phyloP scores from a whole-genome alignment of 805 yeast genomes.

The Yarrowia divulgata region DNA sequence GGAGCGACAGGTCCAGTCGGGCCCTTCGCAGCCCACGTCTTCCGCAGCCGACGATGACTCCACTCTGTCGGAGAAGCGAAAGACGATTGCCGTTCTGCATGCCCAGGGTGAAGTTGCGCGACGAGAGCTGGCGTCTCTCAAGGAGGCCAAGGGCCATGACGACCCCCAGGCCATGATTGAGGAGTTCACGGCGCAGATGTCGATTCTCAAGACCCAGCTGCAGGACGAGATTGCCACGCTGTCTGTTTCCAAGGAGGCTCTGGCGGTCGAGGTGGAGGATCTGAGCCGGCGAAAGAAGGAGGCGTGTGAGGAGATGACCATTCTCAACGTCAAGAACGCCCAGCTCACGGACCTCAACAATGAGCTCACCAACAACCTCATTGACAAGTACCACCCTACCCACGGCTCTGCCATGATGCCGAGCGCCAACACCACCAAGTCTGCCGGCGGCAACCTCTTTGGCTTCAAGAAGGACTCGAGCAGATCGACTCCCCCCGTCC shows the following conservation, averaged over 20 bases:
- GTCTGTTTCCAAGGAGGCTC: constrained; percentile 45
- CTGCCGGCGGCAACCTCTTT: constrained; percentile 17
- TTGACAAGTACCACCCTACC: constrained; percentile 47
- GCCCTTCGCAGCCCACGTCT: constrained; percentile 1
- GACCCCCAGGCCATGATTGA: constrained; percentile 50
- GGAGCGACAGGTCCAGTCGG: constrained; percentile 44
- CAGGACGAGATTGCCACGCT: constrained; percentile 55
- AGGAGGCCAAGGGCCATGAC: constrained; percentile 51
- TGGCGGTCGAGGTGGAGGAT: constrained; percentile 47
- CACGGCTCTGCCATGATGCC: constrained; percentile 32
- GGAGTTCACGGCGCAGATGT: constrained; percentile 57
- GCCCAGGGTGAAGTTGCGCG: constrained; percentile 48
- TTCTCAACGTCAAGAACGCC: constrained; percentile 49
- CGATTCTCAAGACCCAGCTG: constrained; percentile 57
- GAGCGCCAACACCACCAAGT: neutral
- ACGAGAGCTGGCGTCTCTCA: constrained; percentile 55
- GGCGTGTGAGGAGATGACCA: constrained; percentile 48
- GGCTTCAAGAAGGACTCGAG: constrained; percentile 31
- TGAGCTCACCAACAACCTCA: constrained; percentile 50
- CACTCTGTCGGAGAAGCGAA: constrained; percentile 46
- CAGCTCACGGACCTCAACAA: constrained; percentile 53
- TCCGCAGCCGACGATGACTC: constrained; percentile 40
- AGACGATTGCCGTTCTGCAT: constrained; percentile 52
- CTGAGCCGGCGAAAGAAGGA: constrained; percentile 46
- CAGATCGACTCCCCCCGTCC: constrained; percentile 5